Base-by-base conservation (phyloP, 257 asterid species). In the Penstemon eatonii region DNA sequence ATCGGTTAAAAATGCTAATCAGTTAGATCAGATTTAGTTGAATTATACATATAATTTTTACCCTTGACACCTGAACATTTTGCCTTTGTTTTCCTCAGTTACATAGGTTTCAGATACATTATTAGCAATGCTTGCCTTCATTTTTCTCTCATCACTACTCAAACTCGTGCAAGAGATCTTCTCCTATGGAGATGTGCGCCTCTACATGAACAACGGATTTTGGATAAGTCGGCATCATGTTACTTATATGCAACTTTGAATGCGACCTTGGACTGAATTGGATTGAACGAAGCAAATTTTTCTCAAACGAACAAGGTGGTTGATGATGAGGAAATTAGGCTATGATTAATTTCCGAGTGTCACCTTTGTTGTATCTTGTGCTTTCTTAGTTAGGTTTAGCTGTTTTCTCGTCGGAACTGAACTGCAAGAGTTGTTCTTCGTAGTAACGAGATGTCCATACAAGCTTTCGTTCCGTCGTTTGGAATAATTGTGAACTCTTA, bases 171-270 rank as follows among this genome's bases (percentile, higher is more conserved):
- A 82, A 55, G 90, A 89, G 63, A 81, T 85, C 7, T 5, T 83
- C 5, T 66, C 65, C 0, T 47, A 57, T 1, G 85, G 90, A n/a
- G 71, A 83, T 8, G 43, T 7, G 74, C 80, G 43, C 81, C 86
- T 69, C 75, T 82, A 66, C 80, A 81, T 12, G 96, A 84, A 51
- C 78, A 75, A 58, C 69, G 92, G 47, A 67, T 82, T 38, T 88
- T 87, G 89, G 75, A 1, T 25, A 86, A 75, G 68, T 67, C 82
- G 0, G 81, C 80, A 8, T 56, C 93, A 8, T 75, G 79, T 41
- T 84, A 83, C 65, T 57, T 82, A 3, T 82, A 69, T 57, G 96
- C 84, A 15, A 53, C 78, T 54, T 1, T 84, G 25, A 76, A 82
- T 51, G 87, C 84, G 6, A 5, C 77, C n/a, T 1, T 73, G 73